A percentile compares a stretch with the other conserved stretches of the same genome.
Evolutionary conservation across 306 rosid genomes (phyloP).

Genomic region (Malus fusca): DNA sequence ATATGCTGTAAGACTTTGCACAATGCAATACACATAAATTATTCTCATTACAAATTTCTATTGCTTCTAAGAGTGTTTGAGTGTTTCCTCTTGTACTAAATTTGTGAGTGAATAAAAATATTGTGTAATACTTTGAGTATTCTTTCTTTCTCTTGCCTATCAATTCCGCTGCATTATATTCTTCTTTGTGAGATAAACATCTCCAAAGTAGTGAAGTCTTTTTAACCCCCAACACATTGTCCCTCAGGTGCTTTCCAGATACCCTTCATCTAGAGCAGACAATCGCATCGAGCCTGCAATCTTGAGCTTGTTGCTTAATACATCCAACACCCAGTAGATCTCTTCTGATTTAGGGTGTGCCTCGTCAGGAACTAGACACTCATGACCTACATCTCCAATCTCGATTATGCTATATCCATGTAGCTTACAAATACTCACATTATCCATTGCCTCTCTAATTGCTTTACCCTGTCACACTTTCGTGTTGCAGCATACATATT

Average conservation of each 20-base stretch:
- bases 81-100: too few species aligned
- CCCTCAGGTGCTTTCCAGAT: not conserved
- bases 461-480: not conserved
- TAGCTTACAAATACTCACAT: not conserved
- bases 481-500: not conserved
- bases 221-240: not conserved
- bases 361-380: constrained; percentile 2
- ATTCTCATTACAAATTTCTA: too few species aligned
- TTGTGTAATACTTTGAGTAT: too few species aligned
- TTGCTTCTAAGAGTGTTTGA: too few species aligned
- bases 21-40: too few species aligned
- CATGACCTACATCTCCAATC: not conserved
- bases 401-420: constrained; percentile 2
- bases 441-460: not conserved
- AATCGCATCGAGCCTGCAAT: not conserved
- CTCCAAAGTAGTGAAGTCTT: too few species aligned
- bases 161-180: too few species aligned
- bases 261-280: not conserved
- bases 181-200: too few species aligned
- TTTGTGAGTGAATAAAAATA: too few species aligned
- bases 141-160: too few species aligned
- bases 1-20: too few species aligned
- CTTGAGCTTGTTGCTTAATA: not conserved
- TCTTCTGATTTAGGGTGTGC: not conserved
- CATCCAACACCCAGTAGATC: not conserved